Percentiles rank a stretch among this genome's conserved stretches.
phyloP scores from a whole-genome alignment of 75 land plant species.

The Cryptomeria japonica region DNA sequence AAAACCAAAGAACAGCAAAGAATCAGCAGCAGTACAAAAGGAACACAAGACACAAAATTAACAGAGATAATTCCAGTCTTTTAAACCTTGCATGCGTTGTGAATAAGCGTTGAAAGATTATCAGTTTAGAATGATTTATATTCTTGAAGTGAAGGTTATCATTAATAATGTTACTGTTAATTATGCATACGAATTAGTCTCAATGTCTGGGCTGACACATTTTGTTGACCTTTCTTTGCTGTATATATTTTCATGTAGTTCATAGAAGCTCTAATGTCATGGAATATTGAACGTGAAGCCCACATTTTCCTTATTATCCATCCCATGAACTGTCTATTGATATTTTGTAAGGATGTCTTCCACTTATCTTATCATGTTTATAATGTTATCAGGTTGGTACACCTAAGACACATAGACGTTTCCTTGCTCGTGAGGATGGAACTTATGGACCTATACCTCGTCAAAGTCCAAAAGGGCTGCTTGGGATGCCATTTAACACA shows the following conservation, averaged over 20 bases:
- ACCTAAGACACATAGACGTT: slow-evolving; percentile 93
- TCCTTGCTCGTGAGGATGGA: slow-evolving; percentile 86
- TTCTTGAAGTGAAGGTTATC: background rate
- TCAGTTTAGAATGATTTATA: background rate
- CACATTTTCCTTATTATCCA: background rate
- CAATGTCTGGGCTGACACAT: background rate
- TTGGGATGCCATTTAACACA: slow-evolving; percentile 99
- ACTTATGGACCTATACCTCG: slow-evolving; percentile 99
- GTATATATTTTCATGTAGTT: background rate
- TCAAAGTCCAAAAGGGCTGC: slow-evolving; percentile 76
- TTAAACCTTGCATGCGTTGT: background rate
- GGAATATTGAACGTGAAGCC: background rate
- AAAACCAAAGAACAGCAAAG: no score
- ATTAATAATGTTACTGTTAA: background rate
- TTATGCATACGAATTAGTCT: background rate
- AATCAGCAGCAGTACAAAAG: no score
- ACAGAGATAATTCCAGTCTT: no score
- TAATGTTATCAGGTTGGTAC: slow-evolving; percentile 72
- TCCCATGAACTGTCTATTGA: background rate
- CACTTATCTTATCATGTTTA: background rate
- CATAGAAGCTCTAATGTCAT: background rate
- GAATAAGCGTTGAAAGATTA: background rate
- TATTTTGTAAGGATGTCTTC: background rate
- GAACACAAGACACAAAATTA: no score
- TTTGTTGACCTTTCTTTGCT: background rate